Conservation (phyloP, 2,329 filamentous ascomycete species). For the Paracoccidioides lutzii region DNA sequence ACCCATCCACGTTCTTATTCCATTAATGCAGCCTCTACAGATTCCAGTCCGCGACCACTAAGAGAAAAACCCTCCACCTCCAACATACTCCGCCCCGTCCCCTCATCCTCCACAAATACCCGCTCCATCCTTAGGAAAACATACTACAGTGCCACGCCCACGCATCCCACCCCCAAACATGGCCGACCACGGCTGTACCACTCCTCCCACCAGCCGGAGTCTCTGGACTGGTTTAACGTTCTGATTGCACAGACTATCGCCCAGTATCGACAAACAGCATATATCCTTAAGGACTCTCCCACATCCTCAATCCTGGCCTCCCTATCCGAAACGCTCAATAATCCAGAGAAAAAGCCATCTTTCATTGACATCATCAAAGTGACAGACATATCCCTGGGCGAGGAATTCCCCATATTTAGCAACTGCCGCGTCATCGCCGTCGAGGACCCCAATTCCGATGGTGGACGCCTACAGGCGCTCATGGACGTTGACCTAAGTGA, state of each 20-base stretch:
- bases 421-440: constrained; percentile 94
- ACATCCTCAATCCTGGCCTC: constrained; percentile 59
- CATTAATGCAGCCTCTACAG: constrained; percentile 32
- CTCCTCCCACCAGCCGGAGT: constrained; percentile 87
- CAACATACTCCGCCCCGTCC: constrained; percentile 58
- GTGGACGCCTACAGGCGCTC: constrained; percentile 72
- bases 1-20: constrained; percentile 65
- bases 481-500: constrained; percentile 95
- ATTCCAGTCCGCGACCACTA: constrained; percentile 32
- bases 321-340: constrained; percentile 74
- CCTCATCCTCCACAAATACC: constrained; percentile 74
- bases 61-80: constrained; percentile 43
- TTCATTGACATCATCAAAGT: constrained; percentile 90
- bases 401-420: constrained; percentile 97
- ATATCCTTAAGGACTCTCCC: constrained; percentile 57
- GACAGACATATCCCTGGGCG: constrained; percentile 83
- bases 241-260: constrained; percentile 92
- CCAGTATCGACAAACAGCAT: constrained; percentile 83
- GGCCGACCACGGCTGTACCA: constrained; percentile 33
- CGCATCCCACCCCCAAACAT: constrained; percentile 28
- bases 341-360: constrained; percentile 71
- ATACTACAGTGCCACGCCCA: constrained; percentile 62
- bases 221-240: constrained; percentile 97
- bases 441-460: constrained; percentile 42
- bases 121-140: constrained; percentile 75